Percentiles rank a stretch among this genome's conserved stretches.
phyloP scores from a whole-genome alignment of 148 eudicot genomes.

The Camellia sinensis region DNA sequence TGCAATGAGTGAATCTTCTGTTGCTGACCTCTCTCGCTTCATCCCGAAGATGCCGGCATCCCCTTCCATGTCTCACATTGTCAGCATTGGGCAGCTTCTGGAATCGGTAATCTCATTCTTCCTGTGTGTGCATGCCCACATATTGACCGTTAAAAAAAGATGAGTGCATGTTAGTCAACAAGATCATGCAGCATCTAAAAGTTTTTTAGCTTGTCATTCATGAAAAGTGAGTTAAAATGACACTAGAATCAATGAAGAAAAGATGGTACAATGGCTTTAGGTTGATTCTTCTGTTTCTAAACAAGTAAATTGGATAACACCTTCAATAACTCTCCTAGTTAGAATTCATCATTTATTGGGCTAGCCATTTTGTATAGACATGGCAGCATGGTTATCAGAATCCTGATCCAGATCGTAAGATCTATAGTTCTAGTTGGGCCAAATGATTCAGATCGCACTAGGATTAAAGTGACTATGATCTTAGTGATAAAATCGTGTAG shows the following conservation, averaged over 20 bases:
- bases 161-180: not conserved
- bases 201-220: not conserved
- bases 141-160: not conserved
- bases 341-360: too few relatives aligned
- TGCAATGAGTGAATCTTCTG: slow-evolving; percentile 54
- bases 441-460: too few relatives aligned
- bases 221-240: not conserved
- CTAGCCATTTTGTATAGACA: not conserved
- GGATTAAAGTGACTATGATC: too few relatives aligned
- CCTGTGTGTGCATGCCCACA: not conserved
- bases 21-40: slow-evolving; percentile 46
- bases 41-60: slow-evolving; percentile 42
- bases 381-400: too few relatives aligned
- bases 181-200: not conserved
- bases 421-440: too few relatives aligned
- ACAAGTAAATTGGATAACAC: not conserved
- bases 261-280: not conserved
- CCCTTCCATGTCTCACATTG: slow-evolving; percentile 53
- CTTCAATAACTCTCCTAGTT: not conserved
- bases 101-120: slow-evolving; percentile 60
- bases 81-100: slow-evolving; percentile 86
- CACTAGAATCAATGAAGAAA: not conserved
- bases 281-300: not conserved
- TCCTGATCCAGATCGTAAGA: too few relatives aligned
- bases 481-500: too few relatives aligned